A percentile compares a stretch with the other conserved stretches of the same genome.
Evolutionary conservation across 2,329 filamentous ascomycete species (phyloP).

Genomic region (Colletotrichum cuscutae): DNA sequence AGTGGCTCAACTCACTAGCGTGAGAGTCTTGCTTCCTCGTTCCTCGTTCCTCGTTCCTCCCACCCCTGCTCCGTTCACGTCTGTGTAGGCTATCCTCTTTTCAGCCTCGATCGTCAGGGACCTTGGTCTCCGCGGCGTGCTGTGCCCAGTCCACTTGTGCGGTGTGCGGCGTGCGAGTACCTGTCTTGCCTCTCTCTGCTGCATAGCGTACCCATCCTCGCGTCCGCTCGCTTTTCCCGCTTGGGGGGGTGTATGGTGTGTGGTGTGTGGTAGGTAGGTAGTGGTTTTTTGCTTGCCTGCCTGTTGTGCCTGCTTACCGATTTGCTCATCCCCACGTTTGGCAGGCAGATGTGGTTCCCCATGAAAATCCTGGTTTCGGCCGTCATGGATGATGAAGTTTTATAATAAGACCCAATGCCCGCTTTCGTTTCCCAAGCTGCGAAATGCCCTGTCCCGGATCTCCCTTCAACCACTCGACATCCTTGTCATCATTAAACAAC

Average conservation of each 20-base stretch:
- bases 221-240: background rate
- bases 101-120: constrained; percentile 33
- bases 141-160: constrained; percentile 20
- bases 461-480: constrained; percentile 12
- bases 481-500: constrained; percentile 18
- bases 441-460: constrained; percentile 13
- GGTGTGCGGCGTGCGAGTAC: constrained; percentile 19
- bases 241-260: background rate
- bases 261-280: too few species aligned
- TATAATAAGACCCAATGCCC: constrained; percentile 34
- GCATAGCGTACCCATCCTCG: background rate
- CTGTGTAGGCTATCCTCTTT: constrained; percentile 24
- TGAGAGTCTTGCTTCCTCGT: background rate
- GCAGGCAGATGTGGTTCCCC: constrained; percentile 22
- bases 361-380: constrained; percentile 24
- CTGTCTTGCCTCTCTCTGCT: constrained; percentile 25
- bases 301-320: background rate
- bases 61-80: constrained; percentile 5
- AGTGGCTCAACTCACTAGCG: constrained; percentile 10
- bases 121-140: constrained; percentile 25
- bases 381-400: constrained; percentile 25
- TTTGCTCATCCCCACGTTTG: constrained; percentile 34
- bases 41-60: background rate
- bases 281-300: background rate
- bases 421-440: constrained; percentile 19